These are phyloP conservation scores for Euphrasia confusa DNA, from an alignment of 257 asterid species.

Conservation along the genomic window DNA sequence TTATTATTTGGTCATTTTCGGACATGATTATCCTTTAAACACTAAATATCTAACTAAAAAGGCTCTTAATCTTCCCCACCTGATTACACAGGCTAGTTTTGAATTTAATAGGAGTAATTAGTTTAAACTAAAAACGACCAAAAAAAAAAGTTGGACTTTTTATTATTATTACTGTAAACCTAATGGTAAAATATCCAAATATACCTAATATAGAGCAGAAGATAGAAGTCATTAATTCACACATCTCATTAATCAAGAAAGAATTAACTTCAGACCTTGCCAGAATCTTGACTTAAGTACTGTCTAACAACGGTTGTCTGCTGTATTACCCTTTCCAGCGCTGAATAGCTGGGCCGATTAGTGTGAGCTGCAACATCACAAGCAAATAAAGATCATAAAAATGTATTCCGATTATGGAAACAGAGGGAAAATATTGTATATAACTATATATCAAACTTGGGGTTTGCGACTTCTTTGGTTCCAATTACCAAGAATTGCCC, in stretches of 20 bases:
- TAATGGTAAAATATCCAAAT: not conserved
- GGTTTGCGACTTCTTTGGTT: no score
- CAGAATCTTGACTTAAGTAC: conserved; percentile 62
- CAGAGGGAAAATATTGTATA: not conserved
- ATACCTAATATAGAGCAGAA: not conserved
- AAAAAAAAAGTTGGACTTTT: no score
- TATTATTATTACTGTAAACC: no score
- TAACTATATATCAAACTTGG: not conserved
- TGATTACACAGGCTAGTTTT: no score
- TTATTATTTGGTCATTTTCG: no score
- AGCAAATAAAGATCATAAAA: conserved; percentile 12
- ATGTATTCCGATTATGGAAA: not conserved
- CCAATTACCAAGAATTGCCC: conserved; percentile 69
- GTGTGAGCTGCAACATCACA: conserved; percentile 48
- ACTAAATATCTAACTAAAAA: no score
- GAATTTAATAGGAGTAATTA: not conserved
- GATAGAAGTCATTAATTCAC: not conserved
- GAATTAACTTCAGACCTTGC: conserved; percentile 57
- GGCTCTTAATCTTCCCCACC: not conserved
- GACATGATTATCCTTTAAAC: no score
- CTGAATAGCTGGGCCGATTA: conserved; percentile 66
- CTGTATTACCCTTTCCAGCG: conserved; percentile 74
- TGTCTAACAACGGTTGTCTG: conserved; percentile 74
- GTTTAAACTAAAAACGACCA: no score
- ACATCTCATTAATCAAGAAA: not conserved